Base-by-base conservation (phyloP, 192 early-diverging fungal species). In the Backusella macrospora region DNA sequence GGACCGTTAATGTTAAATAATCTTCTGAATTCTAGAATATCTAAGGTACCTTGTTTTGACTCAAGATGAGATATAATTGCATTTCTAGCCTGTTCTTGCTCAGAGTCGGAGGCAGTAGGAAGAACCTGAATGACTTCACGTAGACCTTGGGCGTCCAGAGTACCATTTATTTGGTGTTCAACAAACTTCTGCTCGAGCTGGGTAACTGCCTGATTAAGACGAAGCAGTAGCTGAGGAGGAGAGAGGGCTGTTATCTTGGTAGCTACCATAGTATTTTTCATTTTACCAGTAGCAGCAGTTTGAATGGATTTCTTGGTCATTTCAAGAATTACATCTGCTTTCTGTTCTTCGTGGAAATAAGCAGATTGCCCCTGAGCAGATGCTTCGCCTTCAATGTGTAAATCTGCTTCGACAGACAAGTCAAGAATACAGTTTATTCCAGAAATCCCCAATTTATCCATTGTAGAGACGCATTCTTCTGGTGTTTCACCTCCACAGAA, bases 401-500 rank as follows among this genome's bases (percentile, higher is more conserved):
- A 46, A 62, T 79, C 96, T 13, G 94, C 92, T 80, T 98, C 96
- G 21, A 95, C 86, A 9, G 93, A 92, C 12, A 94, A 82, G 81
- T 95, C 94, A 29, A 98, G 86, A 72, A 97, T 96, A 43, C 90
- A 89, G n/a, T 93, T 91, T 75, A 98, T 89, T 5, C 90, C 87
- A 13, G 80, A 69, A 10, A 78, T 80, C 38, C 79, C 83, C 72
- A 96, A 89, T 18, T 70, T 34, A 13, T 85, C 83, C 94, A 98
- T 97, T 26, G 91, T 91, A 37, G 87, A 87, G n/a, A 92, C 80
- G 42, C 96, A 95, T 76, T 96, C 93, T 43, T 90, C 85, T 55
- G 92, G 86, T 12, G 90, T 87, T 80, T 99, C 96, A 52, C 97
- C 97, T 23, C 93, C 92, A 71, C 92, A 94, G 81, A 95, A 95